Evolutionary conservation across 2,329 filamentous ascomycete species (phyloP), one percentile per base, ranked within the genome.

Genomic region (Colletotrichum noveboracense): DNA sequence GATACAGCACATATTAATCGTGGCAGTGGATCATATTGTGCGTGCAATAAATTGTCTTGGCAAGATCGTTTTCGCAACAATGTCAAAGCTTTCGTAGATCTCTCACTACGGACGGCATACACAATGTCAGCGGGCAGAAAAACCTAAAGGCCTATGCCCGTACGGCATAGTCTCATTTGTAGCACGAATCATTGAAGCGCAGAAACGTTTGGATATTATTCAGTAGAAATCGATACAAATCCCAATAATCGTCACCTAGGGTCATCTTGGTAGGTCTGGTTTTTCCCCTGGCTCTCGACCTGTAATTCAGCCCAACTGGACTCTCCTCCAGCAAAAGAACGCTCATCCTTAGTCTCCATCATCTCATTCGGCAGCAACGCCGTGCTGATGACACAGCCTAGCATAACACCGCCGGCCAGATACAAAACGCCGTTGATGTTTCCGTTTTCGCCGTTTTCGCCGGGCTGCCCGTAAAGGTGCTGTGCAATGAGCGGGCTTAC

Each of bases 401-500:
- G 77, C 36, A 87, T 89, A 5, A 90, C 86, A 3, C 89, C 58
- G n/a, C 58, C 58, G 12, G 58, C 58, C 18, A 62, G 21, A 21
- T 62, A 62, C 58, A 62, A 24, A 30, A 62, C 58, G 32, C 32
- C 32, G 58, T 62, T 62, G 18, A 62, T 62, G 21, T 34, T 34
- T 30, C 58, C 58, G 5, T 30, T 2, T 52, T 86, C 83, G 1
- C 86, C 83, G 8, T 81, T 77, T 1, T 80, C 43, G 43, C 74
- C 1, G 75, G 71, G 1, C 77, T 80, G 0, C 64, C 84, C 81
- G 48, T 86, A 83, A n/a, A 88, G 61, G 55, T 83, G 83, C 77
- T 90, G 87, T 6, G 89, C 89, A 69, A 90, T 89, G 48, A 92
- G 79, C 0, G 91, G 91, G 48, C 88, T 89, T 18, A 92, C 86